Conservation (phyloP, 208 protist species). For the Trypanosoma platydactyli region DNA sequence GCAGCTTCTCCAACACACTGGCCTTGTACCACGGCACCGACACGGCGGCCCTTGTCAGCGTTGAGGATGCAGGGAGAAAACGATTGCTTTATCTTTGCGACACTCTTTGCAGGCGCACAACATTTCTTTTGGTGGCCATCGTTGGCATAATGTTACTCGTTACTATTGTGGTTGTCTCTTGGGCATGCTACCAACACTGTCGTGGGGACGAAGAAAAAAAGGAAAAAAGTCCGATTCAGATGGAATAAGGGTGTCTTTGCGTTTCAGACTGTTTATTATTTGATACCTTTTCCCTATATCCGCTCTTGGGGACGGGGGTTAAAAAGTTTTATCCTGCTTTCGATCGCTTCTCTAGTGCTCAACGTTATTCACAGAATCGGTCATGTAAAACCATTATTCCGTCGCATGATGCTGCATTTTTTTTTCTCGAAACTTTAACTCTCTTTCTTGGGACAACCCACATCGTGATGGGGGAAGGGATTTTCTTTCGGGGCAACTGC, state of each 20-base stretch:
- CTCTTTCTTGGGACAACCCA: too few relatives aligned
- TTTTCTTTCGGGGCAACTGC: too few relatives aligned
- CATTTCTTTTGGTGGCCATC: background rate
- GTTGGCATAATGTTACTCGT: background rate
- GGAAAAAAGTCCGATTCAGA: background rate
- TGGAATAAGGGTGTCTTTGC: background rate
- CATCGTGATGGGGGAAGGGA: too few relatives aligned
- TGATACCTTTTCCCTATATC: conserved; percentile 17
- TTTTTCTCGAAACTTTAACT: background rate
- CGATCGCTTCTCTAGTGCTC: too few relatives aligned
- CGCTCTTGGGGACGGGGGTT: too few relatives aligned
- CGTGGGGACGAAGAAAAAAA: background rate
- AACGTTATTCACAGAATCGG: too few relatives aligned
- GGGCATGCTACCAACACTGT: conserved; percentile 4
- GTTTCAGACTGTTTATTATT: conserved; percentile 11
- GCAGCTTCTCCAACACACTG: conserved; percentile 13
- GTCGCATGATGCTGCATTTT: too few relatives aligned
- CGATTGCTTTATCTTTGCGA: background rate
- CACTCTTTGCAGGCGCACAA: background rate
- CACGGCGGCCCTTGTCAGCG: background rate
- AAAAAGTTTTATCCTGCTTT: conserved; percentile 17
- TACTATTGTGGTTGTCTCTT: conserved; percentile 4
- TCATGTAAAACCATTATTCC: too few relatives aligned
- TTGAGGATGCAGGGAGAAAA: background rate
- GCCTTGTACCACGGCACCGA: background rate